Base-by-base conservation (phyloP, 2,329 filamentous ascomycete genomes). In the Fusarium albosuccineum region DNA sequence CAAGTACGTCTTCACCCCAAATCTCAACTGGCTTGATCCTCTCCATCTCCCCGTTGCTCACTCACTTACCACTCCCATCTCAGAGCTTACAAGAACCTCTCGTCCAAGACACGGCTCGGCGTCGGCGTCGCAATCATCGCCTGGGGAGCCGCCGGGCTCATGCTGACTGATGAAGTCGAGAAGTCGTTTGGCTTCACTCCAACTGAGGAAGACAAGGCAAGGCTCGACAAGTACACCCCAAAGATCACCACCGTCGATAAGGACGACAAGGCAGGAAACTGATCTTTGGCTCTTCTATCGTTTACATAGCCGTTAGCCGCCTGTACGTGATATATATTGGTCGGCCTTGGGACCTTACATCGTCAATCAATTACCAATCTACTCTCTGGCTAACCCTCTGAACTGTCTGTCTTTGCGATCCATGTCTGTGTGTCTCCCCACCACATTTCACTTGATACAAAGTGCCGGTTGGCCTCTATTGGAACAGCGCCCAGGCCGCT, bases 101-200 rank as follows among this genome's bases (percentile, higher is more conserved):
- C 90, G 4, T 86, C 91, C 16, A 89, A 87, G 70, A 91, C 91
- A 26, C 91, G 92, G 58, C 80, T 92, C 41, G 80, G 90, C 48
- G 84, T 97, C 66, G 94, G 94, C 70, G 76, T 89, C 49, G 91
- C 89, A 71, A 80, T 97, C 68, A 88, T 97, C 74, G 87, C 87
- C 34, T 97, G 93, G 87, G 93, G 92, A 13, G 81, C 83, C 40
- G 81, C 88, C 40, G 94, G 93, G 14, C 84, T 96, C n/a, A 90
- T 91, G 75, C 75, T 92, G 16, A 89, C 91, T 6, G 91, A 95
- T 74, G 84, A 84, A 59, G 88, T 91, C 14, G 94, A 95, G 79
- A 86, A 91, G 75, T 88, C 85, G 41, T 85, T 94, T 63, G 92
- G 91, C 7, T 86, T 93, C 77, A 89, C 86, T 39, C 87, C 94